Conservation (phyloP, 805 yeast genomes). For the Pichia sporocuriosa region DNA sequence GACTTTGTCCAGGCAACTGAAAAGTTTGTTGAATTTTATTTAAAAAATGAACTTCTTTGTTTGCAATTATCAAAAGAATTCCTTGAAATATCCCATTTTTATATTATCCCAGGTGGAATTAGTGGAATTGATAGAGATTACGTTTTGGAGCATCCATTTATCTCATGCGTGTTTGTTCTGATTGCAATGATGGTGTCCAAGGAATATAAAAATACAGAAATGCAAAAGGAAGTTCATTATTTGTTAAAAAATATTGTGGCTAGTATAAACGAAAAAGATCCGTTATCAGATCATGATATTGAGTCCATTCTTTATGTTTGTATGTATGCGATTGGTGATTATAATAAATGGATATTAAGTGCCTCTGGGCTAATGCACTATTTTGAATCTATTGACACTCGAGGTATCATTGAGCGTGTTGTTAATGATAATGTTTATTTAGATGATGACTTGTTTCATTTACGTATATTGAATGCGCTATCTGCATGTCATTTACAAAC, state of each 20-base stretch:
- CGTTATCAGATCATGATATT: slow-evolving; percentile 52
- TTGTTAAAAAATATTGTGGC: slow-evolving; percentile 45
- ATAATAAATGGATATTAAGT: slow-evolving; percentile 48
- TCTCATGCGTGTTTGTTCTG: slow-evolving; percentile 46
- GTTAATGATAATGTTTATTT: slow-evolving; percentile 22
- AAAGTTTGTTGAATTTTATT: slow-evolving; percentile 42
- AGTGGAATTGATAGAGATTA: slow-evolving; percentile 39
- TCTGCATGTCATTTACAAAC: slow-evolving; percentile 46
- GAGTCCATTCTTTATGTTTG: slow-evolving; percentile 53
- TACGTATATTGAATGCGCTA: slow-evolving; percentile 47
- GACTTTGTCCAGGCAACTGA: slow-evolving; percentile 32
- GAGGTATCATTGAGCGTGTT: slow-evolving; percentile 32
- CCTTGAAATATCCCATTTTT: slow-evolving; percentile 47
- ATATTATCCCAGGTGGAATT: slow-evolving; percentile 60
- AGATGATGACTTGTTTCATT: slow-evolving; percentile 42
- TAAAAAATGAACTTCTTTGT: slow-evolving; percentile 37
- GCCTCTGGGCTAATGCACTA: slow-evolving; percentile 46
- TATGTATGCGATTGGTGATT: slow-evolving; percentile 37
- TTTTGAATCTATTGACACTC: slow-evolving; percentile 40
- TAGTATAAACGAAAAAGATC: slow-evolving; percentile 33
- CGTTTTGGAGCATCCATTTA: slow-evolving; percentile 46
- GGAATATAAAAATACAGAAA: slow-evolving; percentile 39
- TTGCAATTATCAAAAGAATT: slow-evolving; percentile 41
- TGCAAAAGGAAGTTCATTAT: slow-evolving; percentile 41
- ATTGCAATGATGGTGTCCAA: slow-evolving; percentile 53